These are phyloP conservation scores for Penicillium desertorum DNA, from an alignment of 495 filamentous ascomycete species.

Conservation along the genomic window DNA sequence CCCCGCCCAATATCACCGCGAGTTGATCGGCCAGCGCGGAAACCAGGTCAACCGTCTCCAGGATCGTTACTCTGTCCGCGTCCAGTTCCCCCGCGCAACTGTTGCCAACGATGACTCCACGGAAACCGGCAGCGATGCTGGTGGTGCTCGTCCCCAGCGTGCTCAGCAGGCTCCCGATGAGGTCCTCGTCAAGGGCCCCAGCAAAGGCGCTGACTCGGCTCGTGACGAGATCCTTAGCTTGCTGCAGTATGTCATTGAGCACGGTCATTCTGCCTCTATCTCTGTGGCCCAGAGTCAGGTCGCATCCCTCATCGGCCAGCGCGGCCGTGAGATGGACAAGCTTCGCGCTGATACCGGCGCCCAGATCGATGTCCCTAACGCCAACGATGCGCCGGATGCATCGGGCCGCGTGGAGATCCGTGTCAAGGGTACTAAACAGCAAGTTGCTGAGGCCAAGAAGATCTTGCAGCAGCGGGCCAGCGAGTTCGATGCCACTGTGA, in stretches of 20 bases:
- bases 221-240: conserved; percentile 85
- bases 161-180: conserved; percentile 79
- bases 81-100: conserved; percentile 85
- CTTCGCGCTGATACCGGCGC: conserved; percentile 78
- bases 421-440: conserved; percentile 84
- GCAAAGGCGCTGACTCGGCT: conserved; percentile 85
- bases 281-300: conserved; percentile 85
- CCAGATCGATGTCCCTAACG: conserved; percentile 83
- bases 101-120: conserved; percentile 58
- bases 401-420: conserved; percentile 74
- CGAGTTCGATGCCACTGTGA: conserved; percentile 82
- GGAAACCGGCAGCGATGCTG: conserved; percentile 70
- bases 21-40: conserved; percentile 65
- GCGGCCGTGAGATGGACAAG: conserved; percentile 86
- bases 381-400: conserved; percentile 57
- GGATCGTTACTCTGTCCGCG: conserved; percentile 84
- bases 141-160: conserved; percentile 57
- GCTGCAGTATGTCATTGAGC: conserved; percentile 82
- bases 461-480: conserved; percentile 77
- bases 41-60: conserved; percentile 68
- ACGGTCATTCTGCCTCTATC: conserved; percentile 73
- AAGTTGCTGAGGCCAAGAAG: conserved; percentile 87
- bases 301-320: conserved; percentile 84
- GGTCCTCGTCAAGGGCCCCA: conserved; percentile 85
- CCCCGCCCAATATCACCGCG: conserved; percentile 81